Evolutionary conservation across 768 basidiomycete genomes (phyloP).

Genomic region (Lactarius psammicola): DNA sequence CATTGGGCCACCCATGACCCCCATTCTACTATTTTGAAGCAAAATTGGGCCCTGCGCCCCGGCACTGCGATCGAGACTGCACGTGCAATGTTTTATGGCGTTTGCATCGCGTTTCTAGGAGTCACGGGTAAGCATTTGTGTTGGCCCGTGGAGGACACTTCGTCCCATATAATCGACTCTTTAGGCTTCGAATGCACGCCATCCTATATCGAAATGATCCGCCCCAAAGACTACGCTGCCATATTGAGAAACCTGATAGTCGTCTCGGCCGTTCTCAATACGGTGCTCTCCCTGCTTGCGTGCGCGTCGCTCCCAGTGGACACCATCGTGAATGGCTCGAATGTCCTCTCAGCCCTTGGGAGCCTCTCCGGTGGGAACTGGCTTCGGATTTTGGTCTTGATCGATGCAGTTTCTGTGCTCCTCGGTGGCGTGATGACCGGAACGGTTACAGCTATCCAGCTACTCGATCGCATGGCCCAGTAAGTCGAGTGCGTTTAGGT

Average conservation of each 20-base stretch:
- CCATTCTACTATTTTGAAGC: constrained; percentile 21
- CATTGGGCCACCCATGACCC: constrained; percentile 27
- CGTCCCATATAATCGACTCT: neutral
- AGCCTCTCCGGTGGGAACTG: constrained; percentile 23
- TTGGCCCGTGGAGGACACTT: neutral
- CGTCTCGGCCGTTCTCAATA: constrained; percentile 25
- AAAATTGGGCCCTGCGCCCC: constrained; percentile 27
- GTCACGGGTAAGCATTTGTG: constrained; percentile 24
- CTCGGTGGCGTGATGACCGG: constrained; percentile 29
- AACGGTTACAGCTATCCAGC: constrained; percentile 21
- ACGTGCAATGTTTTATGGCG: constrained; percentile 26
- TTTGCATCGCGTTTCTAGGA: constrained; percentile 28
- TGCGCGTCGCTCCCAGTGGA: constrained; percentile 22
- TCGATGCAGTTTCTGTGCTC: constrained; percentile 27
- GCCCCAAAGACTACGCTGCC: constrained; percentile 22
- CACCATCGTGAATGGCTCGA: constrained; percentile 17
- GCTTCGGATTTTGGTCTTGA: constrained; percentile 25
- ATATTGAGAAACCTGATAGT: constrained; percentile 27
- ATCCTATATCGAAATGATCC: constrained; percentile 27
- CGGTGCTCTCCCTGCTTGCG: constrained; percentile 20
- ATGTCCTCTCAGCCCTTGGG: constrained; percentile 27
- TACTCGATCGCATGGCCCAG: constrained; percentile 28
- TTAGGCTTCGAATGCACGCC: constrained; percentile 30
- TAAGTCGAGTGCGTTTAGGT: neutral
- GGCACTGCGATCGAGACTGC: constrained; percentile 17